phyloP scores from a whole-genome alignment of 2,329 filamentous ascomycete genomes.

The Bretziella fagacearum region DNA sequence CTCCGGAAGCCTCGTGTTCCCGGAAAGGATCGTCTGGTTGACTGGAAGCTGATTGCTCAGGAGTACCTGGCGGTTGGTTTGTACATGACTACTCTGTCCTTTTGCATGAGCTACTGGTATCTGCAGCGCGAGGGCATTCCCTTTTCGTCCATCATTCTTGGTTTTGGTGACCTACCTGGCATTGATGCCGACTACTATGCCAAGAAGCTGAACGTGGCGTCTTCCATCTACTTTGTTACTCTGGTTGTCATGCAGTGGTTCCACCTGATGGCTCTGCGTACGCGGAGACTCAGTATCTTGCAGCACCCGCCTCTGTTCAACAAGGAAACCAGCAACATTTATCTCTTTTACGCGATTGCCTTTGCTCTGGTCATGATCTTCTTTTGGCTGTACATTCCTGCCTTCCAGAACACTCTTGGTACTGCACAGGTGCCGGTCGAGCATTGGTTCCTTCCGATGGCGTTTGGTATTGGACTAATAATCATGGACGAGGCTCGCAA shows the following conservation, averaged over 20 bases:
- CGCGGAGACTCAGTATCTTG: conserved; percentile 81
- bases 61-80: conserved; percentile 50
- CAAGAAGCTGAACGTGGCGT: conserved; percentile 71
- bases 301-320: conserved; percentile 81
- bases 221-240: conserved; percentile 79
- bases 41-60: conserved; percentile 55
- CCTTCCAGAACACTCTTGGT: conserved; percentile 54
- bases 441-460: conserved; percentile 60
- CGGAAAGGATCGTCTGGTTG: conserved; percentile 53
- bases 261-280: conserved; percentile 96
- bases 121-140: conserved; percentile 84
- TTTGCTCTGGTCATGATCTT: conserved; percentile 93
- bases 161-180: conserved; percentile 86
- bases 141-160: conserved; percentile 74
- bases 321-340: conserved; percentile 72
- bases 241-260: conserved; percentile 98
- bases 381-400: conserved; percentile 75
- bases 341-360: conserved; percentile 85
- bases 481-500: conserved; percentile 49
- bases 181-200: conserved; percentile 88
- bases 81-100: conserved; percentile 87
- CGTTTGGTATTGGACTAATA: conserved; percentile 36
- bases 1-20: conserved; percentile 49
- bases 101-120: conserved; percentile 92
- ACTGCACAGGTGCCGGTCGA: conserved; percentile 51